These are phyloP conservation scores for Coemansia sp. DNA, from an alignment of 371 early-diverging fungal genomes.

Conservation along the genomic window DNA sequence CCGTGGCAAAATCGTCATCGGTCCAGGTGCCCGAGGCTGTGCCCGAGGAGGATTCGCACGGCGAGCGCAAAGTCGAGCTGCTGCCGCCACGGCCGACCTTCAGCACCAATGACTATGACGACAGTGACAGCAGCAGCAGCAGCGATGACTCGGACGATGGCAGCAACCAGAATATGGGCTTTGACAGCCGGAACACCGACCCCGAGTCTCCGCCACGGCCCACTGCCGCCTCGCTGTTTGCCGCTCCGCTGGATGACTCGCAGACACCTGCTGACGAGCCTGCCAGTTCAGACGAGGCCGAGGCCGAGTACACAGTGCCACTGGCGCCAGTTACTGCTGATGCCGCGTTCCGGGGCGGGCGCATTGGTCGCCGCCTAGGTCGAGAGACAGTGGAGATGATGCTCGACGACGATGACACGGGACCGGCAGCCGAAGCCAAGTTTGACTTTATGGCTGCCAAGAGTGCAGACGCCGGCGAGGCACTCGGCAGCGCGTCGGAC, in stretches of 20 bases:
- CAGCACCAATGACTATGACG: not conserved
- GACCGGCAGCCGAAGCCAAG: not conserved
- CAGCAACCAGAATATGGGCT: conserved; percentile 6
- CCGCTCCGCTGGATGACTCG: not conserved
- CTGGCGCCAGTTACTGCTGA: not conserved
- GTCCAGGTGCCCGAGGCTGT: conserved; percentile 11
- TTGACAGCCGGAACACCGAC: conserved; percentile 18
- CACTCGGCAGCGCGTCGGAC: conserved; percentile 3
- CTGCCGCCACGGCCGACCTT: not conserved
- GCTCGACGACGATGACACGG: conserved; percentile 11
- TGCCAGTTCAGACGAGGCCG: not conserved
- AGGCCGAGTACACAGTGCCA: not conserved
- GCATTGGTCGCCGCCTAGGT: conserved; percentile 44
- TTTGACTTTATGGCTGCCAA: conserved; percentile 1
- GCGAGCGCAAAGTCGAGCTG: not conserved
- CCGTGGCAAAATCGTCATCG: conserved; percentile 10
- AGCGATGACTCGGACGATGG: conserved; percentile 5
- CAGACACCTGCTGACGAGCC: not conserved
- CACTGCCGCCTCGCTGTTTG: conserved; percentile 34
- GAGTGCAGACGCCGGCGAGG: conserved; percentile 1
- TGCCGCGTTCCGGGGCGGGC: conserved; percentile 5
- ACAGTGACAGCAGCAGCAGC: conserved; percentile 1
- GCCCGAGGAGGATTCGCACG: conserved; percentile 5
- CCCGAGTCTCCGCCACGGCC: conserved; percentile 32
- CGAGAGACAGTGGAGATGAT: conserved; percentile 32